Conservation (phyloP, 176 grass and related monocot species). For the Pharus latifolius region DNA sequence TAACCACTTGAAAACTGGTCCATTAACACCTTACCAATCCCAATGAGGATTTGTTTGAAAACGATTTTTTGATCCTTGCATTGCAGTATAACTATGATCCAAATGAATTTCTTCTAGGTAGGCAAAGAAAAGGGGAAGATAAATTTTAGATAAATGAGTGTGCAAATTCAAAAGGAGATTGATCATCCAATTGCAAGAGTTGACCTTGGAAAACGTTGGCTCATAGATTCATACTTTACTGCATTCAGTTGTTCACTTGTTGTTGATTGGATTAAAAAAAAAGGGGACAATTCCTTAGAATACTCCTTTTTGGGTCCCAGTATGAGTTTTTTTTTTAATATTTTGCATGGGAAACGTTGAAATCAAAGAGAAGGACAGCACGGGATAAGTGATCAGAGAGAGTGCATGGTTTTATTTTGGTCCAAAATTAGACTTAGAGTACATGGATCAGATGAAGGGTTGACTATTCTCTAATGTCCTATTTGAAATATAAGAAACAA, state of each 20-base stretch:
- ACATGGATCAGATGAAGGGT: background rate
- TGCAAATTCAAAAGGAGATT: background rate
- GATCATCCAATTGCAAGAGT: slow-evolving; percentile 7
- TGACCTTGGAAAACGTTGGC: slow-evolving; percentile 7
- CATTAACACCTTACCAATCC: no score
- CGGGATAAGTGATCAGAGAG: background rate
- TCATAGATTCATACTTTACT: no score
- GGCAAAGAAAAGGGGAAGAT: background rate
- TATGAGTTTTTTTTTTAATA: background rate
- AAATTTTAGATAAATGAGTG: background rate
- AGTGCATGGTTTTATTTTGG: background rate
- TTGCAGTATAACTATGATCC: no score
- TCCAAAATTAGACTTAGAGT: background rate
- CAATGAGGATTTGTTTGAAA: no score
- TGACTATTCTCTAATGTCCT: no score
- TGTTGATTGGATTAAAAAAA: background rate
- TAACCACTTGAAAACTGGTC: no score
- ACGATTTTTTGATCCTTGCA: no score
- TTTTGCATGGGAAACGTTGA: background rate
- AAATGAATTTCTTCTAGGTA: background rate
- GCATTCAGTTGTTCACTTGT: no score
- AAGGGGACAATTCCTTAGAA: slow-evolving; percentile 8
- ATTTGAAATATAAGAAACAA: no score
- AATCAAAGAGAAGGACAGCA: slow-evolving; percentile 18
- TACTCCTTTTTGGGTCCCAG: background rate